Conservation (phyloP, 176 grass and related monocot species). For the Calamus simplicifolius region DNA sequence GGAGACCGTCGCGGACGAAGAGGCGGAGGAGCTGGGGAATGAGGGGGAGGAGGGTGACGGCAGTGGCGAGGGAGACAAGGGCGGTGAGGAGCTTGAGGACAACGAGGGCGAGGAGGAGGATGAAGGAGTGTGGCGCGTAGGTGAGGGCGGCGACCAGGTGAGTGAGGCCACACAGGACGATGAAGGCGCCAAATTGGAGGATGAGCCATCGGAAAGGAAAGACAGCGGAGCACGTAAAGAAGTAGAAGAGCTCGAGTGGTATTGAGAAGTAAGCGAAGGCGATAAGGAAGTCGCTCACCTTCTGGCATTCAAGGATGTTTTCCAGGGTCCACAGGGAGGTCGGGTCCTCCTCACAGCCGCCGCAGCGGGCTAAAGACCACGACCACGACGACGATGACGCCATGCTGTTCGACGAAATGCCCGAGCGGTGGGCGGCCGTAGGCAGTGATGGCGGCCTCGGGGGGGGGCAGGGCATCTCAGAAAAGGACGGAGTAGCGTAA, state of each 20-base stretch:
- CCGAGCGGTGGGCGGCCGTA: background rate
- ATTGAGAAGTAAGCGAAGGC: conserved; percentile 5
- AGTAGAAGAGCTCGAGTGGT: conserved; percentile 4
- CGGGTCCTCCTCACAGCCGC: background rate
- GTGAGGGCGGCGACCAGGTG: conserved; percentile 1
- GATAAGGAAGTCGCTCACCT: conserved; percentile 3
- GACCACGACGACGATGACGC: background rate
- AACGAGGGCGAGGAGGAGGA: conserved; percentile 1
- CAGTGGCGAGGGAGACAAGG: conserved; percentile 6
- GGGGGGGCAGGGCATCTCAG: too few relatives aligned
- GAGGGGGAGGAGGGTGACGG: background rate
- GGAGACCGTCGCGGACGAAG: conserved; percentile 1
- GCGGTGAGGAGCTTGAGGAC: conserved; percentile 7
- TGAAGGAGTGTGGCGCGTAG: background rate
- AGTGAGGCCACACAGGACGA: conserved; percentile 9
- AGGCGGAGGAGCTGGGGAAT: conserved; percentile 6
- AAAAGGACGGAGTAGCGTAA: too few relatives aligned
- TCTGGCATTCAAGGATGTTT: conserved; percentile 4
- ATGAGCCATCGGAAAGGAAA: background rate
- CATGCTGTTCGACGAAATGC: conserved; percentile 2
- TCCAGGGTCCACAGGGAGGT: background rate
- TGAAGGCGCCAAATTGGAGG: conserved; percentile 17
- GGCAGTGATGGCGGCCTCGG: too few relatives aligned
- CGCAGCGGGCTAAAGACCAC: background rate
- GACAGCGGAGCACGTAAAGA: background rate